A percentile compares a stretch with the other conserved stretches of the same genome.
phyloP scores from a whole-genome alignment of 176 grass and related monocot species.

The Poa annua region DNA sequence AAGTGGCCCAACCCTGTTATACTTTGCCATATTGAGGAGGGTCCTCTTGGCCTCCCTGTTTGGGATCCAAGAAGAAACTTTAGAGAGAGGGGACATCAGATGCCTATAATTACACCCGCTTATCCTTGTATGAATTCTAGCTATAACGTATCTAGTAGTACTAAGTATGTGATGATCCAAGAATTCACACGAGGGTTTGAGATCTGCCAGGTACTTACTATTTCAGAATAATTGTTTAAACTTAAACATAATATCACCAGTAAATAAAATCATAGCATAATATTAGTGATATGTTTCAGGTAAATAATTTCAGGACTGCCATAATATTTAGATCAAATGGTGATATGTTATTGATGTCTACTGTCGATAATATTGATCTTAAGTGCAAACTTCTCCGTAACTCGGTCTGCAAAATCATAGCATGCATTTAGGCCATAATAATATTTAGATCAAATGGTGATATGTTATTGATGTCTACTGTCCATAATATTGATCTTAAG shows the following conservation, averaged over 20 bases:
- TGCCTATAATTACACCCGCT: constrained; percentile 98
- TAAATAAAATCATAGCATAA: constrained; percentile 8
- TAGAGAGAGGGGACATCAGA: constrained; percentile 83
- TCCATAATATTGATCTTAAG: constrained; percentile 21
- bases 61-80: constrained; percentile 95
- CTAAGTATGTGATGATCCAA: constrained; percentile 75
- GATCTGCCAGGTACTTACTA: constrained; percentile 73
- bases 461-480: background rate
- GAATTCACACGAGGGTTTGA: constrained; percentile 78
- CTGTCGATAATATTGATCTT: constrained; percentile 17
- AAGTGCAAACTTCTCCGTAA: background rate
- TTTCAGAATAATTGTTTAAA: constrained; percentile 34
- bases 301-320: background rate
- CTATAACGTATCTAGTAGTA: constrained; percentile 88
- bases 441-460: too few relatives aligned
- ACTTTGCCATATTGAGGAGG: constrained; percentile 88
- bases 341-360: constrained; percentile 19
- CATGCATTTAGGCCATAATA: too few relatives aligned
- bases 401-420: background rate
- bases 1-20: constrained; percentile 98
- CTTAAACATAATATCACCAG: background rate
- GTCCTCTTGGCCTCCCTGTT: constrained; percentile 71
- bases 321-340: background rate
- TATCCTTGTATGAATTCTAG: constrained; percentile 98
- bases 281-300: too few relatives aligned